These are phyloP conservation scores for Fragaria ananassa DNA, from an alignment of 306 rosid species.

Conservation along the genomic window DNA sequence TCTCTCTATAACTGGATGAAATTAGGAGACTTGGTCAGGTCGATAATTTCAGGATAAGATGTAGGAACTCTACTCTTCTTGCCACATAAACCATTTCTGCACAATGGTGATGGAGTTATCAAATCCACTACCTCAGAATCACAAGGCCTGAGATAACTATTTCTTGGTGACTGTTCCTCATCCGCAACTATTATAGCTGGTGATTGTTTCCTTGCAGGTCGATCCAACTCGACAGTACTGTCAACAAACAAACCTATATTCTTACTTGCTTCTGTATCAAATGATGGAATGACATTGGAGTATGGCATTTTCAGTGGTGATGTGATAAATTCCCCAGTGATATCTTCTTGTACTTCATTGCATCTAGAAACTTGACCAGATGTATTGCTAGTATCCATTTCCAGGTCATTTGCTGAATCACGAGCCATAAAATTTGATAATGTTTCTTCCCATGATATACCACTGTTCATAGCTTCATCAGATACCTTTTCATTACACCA, in stretches of 20 bases:
- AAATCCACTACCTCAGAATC: constrained; percentile 69
- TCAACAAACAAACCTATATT: constrained; percentile 14
- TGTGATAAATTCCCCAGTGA: constrained; percentile 14
- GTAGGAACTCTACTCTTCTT: constrained; percentile 54
- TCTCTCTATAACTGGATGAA: constrained; percentile 51
- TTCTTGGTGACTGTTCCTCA: constrained; percentile 13
- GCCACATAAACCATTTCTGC: constrained; percentile 41
- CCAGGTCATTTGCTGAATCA: constrained; percentile 17
- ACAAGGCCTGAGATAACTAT: constrained; percentile 24
- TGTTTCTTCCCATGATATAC: constrained; percentile 23
- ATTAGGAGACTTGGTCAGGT: constrained; percentile 70
- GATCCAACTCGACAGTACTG: constrained; percentile 23
- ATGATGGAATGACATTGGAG: neutral
- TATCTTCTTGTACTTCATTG: constrained; percentile 32
- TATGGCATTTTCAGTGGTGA: constrained; percentile 21
- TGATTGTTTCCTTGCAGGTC: constrained; percentile 23
- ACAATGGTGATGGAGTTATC: constrained; percentile 71
- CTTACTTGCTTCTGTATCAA: constrained; percentile 27
- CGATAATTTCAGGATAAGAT: constrained; percentile 47
- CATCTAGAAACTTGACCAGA: constrained; percentile 10
- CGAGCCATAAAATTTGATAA: constrained; percentile 22
- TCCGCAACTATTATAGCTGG: constrained; percentile 17
- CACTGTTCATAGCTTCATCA: constrained; percentile 20
- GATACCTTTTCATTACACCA: constrained; percentile 31
- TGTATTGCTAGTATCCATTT: neutral